A percentile compares a stretch with the other conserved stretches of the same genome.
phyloP scores from a whole-genome alignment of 495 filamentous ascomycete genomes.

The Aspergillus taichungensis region DNA sequence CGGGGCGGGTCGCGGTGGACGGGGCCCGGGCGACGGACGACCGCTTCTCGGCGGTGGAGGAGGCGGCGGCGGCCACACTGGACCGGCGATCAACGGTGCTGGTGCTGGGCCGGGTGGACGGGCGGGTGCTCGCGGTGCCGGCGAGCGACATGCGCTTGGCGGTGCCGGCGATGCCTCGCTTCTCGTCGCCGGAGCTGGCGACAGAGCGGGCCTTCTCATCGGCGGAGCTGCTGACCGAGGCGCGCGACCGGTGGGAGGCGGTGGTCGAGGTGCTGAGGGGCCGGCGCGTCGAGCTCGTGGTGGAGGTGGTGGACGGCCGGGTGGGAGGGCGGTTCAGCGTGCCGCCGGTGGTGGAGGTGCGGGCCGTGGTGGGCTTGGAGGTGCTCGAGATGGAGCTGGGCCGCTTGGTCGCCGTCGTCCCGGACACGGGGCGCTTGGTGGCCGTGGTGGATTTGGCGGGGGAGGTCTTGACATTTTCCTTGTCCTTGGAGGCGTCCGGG shows the following conservation, averaged over 20 bases:
- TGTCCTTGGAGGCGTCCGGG: slow-evolving; percentile 32
- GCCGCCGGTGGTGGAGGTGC: slow-evolving; percentile 22
- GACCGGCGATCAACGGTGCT: slow-evolving; percentile 33
- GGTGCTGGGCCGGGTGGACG: slow-evolving; percentile 28
- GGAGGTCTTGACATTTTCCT: slow-evolving; percentile 27
- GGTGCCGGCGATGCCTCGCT: slow-evolving; percentile 32
- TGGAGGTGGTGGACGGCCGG: slow-evolving; percentile 30
- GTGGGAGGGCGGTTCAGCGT: slow-evolving; percentile 39
- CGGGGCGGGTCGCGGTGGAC: slow-evolving; percentile 17
- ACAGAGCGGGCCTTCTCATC: slow-evolving; percentile 38
- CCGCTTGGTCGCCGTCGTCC: slow-evolving; percentile 27
- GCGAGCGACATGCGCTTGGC: slow-evolving; percentile 42
- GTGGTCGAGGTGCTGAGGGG: slow-evolving; percentile 31
- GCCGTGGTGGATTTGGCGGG: slow-evolving; percentile 18
- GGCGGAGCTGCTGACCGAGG: slow-evolving; percentile 40
- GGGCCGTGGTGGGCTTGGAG: slow-evolving; percentile 22
- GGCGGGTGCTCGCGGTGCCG: slow-evolving; percentile 25
- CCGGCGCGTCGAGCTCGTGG: slow-evolving; percentile 19
- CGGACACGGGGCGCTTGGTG: slow-evolving; percentile 25
- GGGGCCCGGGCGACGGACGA: slow-evolving; percentile 17
- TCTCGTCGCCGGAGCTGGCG: slow-evolving; percentile 40
- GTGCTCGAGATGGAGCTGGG: slow-evolving; percentile 26
- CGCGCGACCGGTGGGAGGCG: slow-evolving; percentile 35
- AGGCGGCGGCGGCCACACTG: slow-evolving; percentile 30
- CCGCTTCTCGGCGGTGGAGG: slow-evolving; percentile 26